Evolutionary conservation across 1,284 basidiomycete genomes (phyloP), one percentile per base, ranked within the genome.

Genomic region (Lentinula novae-zelandiae): DNA sequence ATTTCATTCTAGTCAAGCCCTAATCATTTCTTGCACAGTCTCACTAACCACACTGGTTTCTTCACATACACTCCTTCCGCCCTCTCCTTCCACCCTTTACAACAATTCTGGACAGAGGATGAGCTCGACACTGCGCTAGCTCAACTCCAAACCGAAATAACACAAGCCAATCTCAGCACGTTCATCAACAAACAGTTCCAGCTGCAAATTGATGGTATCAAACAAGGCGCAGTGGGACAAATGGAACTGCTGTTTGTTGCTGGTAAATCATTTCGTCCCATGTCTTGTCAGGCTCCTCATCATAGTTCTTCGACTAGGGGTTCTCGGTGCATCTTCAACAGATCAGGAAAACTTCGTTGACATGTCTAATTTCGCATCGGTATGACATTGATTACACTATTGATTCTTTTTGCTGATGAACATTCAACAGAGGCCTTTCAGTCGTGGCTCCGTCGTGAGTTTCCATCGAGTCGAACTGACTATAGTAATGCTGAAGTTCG

Each of bases 391-490:
- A n/a, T 20, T 36, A 0, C 15, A 38, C 17, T 10, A 53, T 36
- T 20, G 20, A 46, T 10, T 7, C 17, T 42, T 39, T 10, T 46
- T 39, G 17, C 52, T 53, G 15, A 53, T 38, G 31, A 8, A 38
- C 33, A 53, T 39, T 38, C 17, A 17, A 38, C 52, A 53, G 52
- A 53, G 36, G 36, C 63, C 62, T 2, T 56, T 69, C 55, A 60
- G 65, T 17, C 57, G 66, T 15, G 67, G 67, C 20, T 65, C 67
- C 0, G 65, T 68, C 3, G 44, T 46, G 20, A 46, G 44, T 46
- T 46, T 22, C 15, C 44, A 22, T 46, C 17, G 6, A 9, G 44
- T 46, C 22, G 17, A 46, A 17, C 10, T 22, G 44, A 46, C 8
- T 22, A 20, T 6, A 17, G 8, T 27, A 20, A 46, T 20, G 9